Conservation (phyloP, 257 asterid species). For the Solanum lycopersicoides region DNA sequence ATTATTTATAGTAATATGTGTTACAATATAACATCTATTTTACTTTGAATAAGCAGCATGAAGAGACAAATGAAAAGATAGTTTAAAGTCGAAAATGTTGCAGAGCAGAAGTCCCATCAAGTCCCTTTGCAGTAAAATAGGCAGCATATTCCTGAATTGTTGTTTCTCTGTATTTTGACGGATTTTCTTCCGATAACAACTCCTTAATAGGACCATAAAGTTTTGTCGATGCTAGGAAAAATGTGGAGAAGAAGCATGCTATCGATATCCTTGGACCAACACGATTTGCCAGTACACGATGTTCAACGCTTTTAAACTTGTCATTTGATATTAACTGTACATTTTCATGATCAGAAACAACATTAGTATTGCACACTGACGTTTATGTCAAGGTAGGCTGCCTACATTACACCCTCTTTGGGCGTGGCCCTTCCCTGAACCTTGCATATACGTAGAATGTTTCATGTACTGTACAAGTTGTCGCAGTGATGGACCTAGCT, state of each 20-base stretch:
- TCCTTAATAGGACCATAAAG: constrained; percentile 59
- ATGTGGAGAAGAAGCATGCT: constrained; percentile 54
- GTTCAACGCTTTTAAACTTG: constrained; percentile 16
- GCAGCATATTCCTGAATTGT: constrained; percentile 38
- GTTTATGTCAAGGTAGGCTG: not conserved
- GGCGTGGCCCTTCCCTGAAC: not conserved
- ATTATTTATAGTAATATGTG: not conserved
- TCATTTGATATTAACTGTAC: not conserved
- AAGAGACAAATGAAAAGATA: not conserved
- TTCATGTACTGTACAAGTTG: not conserved
- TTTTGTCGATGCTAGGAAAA: constrained; percentile 12
- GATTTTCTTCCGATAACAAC: constrained; percentile 39
- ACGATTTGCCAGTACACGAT: constrained; percentile 39
- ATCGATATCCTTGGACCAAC: constrained; percentile 55
- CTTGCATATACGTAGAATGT: not conserved
- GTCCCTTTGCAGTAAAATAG: constrained; percentile 28
- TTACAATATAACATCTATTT: not conserved
- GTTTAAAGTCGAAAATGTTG: constrained; percentile 40
- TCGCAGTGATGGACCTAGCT: not conserved
- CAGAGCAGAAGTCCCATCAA: constrained; percentile 38
- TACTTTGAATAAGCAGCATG: not conserved
- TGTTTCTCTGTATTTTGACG: constrained; percentile 47
- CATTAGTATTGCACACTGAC: not conserved
- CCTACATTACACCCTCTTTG: not conserved
- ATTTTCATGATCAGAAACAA: not conserved